These are phyloP conservation scores for Stromatinia cepivora DNA, from an alignment of 2,329 filamentous ascomycete genomes.

Conservation along the genomic window DNA sequence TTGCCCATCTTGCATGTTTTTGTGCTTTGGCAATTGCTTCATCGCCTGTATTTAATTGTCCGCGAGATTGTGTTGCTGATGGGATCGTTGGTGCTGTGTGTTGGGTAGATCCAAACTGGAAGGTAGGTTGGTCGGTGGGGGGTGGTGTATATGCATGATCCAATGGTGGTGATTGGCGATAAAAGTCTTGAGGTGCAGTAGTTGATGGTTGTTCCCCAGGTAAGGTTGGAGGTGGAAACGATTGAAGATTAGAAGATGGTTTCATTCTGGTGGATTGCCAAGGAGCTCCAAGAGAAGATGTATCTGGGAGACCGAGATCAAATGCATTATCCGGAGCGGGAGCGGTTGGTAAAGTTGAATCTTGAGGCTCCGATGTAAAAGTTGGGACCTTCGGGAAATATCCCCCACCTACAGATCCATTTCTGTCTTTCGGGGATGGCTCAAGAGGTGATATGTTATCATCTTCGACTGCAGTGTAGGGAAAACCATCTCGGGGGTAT, in stretches of 20 bases:
- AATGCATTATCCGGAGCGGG: constrained; percentile 35
- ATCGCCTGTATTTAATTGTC: constrained; percentile 62
- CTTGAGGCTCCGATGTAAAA: constrained; percentile 36
- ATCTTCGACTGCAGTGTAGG: constrained; percentile 39
- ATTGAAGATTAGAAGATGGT: constrained; percentile 38
- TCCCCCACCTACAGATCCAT: constrained; percentile 54
- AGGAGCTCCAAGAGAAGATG: constrained; percentile 32
- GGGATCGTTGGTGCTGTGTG: constrained; percentile 27
- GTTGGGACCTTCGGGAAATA: constrained; percentile 56
- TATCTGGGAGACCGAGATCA: constrained; percentile 35
- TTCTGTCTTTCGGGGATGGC: constrained; percentile 45
- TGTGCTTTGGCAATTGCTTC: constrained; percentile 74
- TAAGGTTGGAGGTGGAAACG: constrained; percentile 40
- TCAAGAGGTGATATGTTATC: constrained; percentile 55
- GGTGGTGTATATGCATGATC: constrained; percentile 39
- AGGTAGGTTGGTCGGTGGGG: constrained; percentile 24
- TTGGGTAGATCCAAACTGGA: constrained; percentile 28
- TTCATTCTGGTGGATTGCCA: constrained; percentile 29
- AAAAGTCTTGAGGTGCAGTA: constrained; percentile 43
- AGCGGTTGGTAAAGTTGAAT: constrained; percentile 36
- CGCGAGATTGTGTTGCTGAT: constrained; percentile 28
- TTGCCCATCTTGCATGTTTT: constrained; percentile 96
- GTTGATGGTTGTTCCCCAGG: constrained; percentile 21
- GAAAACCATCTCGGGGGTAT: constrained; percentile 38
- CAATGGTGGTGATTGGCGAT: constrained; percentile 34